Evolutionary conservation across 2,329 filamentous ascomycete species (phyloP).

Genomic region (Ploettnerulaceae sp.): DNA sequence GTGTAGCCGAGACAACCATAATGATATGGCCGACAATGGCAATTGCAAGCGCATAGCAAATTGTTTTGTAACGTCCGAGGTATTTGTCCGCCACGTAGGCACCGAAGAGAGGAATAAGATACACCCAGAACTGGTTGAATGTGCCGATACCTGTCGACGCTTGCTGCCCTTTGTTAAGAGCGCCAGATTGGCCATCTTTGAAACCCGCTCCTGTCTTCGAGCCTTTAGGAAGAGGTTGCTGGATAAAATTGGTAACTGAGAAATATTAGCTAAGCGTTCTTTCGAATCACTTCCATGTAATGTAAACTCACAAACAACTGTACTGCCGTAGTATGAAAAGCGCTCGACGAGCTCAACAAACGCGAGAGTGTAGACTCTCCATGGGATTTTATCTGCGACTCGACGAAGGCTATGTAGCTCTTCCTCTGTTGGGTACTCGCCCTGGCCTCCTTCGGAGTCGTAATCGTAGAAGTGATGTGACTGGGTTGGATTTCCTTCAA

Average conservation of each 20-base stretch:
- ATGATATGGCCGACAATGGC: slow-evolving; percentile 61
- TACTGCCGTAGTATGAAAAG: slow-evolving; percentile 61
- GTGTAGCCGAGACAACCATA: slow-evolving; percentile 58
- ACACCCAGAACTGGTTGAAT: slow-evolving; percentile 48
- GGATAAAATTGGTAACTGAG: slow-evolving; percentile 48
- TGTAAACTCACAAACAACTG: slow-evolving; percentile 48
- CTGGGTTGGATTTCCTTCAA: slow-evolving; percentile 39
- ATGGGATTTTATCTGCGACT: slow-evolving; percentile 45
- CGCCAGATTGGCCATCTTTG: slow-evolving; percentile 36
- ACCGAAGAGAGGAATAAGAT: slow-evolving; percentile 45
- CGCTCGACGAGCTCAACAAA: slow-evolving; percentile 60
- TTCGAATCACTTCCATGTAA: no score
- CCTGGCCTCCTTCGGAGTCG: slow-evolving; percentile 2
- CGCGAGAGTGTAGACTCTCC: slow-evolving; percentile 43
- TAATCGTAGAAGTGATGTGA: slow-evolving; percentile 1
- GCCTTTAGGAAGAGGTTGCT: slow-evolving; percentile 42
- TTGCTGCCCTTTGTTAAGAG: slow-evolving; percentile 44
- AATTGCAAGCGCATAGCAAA: slow-evolving; percentile 40
- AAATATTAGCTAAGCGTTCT: background rate
- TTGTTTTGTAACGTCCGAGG: slow-evolving; percentile 62
- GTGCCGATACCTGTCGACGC: slow-evolving; percentile 45
- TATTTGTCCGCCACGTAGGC: slow-evolving; percentile 59
- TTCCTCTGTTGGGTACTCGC: slow-evolving; percentile 51
- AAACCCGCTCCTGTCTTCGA: slow-evolving; percentile 42
- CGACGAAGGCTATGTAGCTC: slow-evolving; percentile 55